These are phyloP conservation scores for Dictyostelium gargantuum DNA, from an alignment of 208 protist species.

Conservation along the genomic window DNA sequence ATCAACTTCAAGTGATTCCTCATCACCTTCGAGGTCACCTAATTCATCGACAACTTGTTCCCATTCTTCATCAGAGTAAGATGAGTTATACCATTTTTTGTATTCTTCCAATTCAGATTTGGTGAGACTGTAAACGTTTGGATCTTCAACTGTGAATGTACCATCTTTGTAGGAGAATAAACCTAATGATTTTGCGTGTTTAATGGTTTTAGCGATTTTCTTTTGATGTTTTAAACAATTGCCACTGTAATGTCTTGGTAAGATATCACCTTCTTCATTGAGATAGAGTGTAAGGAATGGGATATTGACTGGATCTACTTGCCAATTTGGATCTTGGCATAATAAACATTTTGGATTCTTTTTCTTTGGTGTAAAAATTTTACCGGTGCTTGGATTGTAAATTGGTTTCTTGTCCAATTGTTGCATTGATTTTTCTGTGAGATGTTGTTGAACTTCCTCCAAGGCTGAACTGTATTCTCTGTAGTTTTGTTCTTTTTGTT, in stretches of 20 bases:
- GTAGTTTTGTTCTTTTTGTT: neutral
- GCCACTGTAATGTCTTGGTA: conserved; percentile 62
- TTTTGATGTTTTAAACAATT: conserved; percentile 74
- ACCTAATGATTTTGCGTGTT: conserved; percentile 61
- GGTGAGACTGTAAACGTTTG: conserved; percentile 39
- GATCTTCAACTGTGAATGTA: conserved; percentile 66
- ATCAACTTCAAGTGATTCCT: neutral
- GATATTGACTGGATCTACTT: conserved; percentile 56
- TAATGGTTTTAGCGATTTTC: conserved; percentile 68
- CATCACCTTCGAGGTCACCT: neutral
- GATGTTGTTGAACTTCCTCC: neutral
- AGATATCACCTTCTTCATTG: conserved; percentile 58
- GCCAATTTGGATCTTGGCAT: conserved; percentile 43
- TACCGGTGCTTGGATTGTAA: neutral
- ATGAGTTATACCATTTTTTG: neutral
- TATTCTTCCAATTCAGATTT: neutral
- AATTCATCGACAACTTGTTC: neutral
- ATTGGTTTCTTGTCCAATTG: neutral
- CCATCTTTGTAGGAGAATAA: conserved; percentile 69
- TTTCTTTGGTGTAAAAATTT: neutral
- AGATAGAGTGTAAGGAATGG: conserved; percentile 66
- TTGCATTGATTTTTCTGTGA: neutral
- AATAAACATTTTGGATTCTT: conserved; percentile 47
- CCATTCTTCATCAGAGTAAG: conserved; percentile 38
- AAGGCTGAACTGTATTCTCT: neutral